phyloP scores from a whole-genome alignment of 768 basidiomycete species.

The Udeniomyces megalosporus region DNA sequence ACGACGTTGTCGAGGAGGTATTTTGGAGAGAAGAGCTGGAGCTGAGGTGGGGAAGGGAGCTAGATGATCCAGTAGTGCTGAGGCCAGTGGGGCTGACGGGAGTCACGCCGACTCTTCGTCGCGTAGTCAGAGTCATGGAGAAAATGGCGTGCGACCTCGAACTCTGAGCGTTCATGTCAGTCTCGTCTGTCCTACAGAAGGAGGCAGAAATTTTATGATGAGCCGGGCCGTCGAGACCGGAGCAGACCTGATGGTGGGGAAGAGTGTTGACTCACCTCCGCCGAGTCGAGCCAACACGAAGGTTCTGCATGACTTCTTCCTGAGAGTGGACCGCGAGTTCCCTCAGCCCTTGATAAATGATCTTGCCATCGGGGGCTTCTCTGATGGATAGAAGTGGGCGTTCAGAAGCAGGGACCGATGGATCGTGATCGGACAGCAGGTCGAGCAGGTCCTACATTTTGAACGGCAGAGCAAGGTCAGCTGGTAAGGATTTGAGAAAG shows the following conservation, averaged over 20 bases:
- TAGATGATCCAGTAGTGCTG: not conserved
- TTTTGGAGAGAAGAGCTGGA: not conserved
- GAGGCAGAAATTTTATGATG: no score
- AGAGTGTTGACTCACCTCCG: constrained; percentile 28
- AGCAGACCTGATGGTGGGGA: no score
- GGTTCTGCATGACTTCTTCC: constrained; percentile 70
- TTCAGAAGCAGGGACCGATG: constrained; percentile 46
- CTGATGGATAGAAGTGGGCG: constrained; percentile 57
- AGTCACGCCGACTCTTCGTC: constrained; percentile 35
- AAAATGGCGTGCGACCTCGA: constrained; percentile 99
- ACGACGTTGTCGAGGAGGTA: not conserved
- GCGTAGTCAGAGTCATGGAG: constrained; percentile 83
- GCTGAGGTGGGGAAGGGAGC: not conserved
- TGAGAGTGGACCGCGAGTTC: constrained; percentile 76
- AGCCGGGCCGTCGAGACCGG: no score
- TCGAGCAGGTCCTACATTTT: constrained; percentile 63
- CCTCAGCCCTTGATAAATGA: constrained; percentile 88
- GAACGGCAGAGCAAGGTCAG: not conserved
- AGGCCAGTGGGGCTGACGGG: not conserved
- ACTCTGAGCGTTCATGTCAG: constrained; percentile 96
- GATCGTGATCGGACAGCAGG: constrained; percentile 42
- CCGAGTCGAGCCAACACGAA: constrained; percentile 75
- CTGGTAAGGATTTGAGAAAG: not conserved
- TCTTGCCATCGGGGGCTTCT: constrained; percentile 91
- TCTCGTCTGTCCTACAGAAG: no score